A percentile compares a stretch with the other conserved stretches of the same genome.
Conservation (phyloP, 2,329 filamentous ascomycete species). For the Dryadomyces sulphureus region DNA sequence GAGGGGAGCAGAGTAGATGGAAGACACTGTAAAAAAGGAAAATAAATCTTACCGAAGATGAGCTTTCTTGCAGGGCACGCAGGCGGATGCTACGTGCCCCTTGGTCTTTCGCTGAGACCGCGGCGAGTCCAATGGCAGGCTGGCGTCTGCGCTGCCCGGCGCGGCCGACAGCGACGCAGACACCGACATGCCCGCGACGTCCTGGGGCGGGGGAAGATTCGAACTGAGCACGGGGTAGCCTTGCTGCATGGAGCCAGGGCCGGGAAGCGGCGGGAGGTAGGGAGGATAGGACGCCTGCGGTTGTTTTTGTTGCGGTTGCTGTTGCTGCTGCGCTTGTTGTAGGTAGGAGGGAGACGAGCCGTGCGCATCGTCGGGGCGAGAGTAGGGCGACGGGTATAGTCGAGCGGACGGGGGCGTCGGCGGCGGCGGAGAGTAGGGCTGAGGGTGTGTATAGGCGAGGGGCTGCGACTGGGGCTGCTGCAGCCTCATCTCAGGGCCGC, state of each 20-base stretch:
- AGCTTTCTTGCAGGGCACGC: conserved; percentile 72
- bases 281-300: conserved; percentile 14
- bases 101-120: conserved; percentile 56
- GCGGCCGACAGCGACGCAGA: background rate
- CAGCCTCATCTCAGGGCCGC: conserved; percentile 17
- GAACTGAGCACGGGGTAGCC: conserved; percentile 6
- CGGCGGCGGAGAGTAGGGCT: background rate
- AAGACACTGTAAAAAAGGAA: background rate
- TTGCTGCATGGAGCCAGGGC: conserved; percentile 8
- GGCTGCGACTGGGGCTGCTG: background rate
- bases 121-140: conserved; percentile 34
- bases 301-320: too few species aligned
- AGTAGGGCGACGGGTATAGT: conserved; percentile 21
- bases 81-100: conserved; percentile 71
- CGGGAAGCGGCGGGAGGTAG: conserved; percentile 14
- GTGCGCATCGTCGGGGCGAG: conserved; percentile 19
- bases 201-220: conserved; percentile 17
- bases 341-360: conserved; percentile 14
- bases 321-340: conserved; percentile 15
- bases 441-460: background rate
- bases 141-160: conserved; percentile 7
- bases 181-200: conserved; percentile 24
- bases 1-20: background rate
- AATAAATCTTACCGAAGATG: conserved; percentile 48
- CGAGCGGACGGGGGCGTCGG: conserved; percentile 10